Base-by-base conservation (phyloP, 2,329 filamentous ascomycete species). In the Grosmannia serpens region DNA sequence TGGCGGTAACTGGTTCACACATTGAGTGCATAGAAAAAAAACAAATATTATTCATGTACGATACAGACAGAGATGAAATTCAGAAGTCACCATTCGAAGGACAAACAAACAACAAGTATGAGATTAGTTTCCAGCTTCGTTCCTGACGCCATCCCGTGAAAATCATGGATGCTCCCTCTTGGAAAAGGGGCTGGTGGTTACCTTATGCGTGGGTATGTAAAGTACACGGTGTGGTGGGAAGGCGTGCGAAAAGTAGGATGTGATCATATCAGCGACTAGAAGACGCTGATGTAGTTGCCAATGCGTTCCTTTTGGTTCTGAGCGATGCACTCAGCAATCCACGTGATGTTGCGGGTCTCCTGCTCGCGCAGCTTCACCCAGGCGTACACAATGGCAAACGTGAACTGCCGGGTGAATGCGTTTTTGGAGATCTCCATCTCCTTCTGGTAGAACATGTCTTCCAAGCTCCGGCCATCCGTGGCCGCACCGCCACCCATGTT, bases 221-320 rank as follows among this genome's bases (percentile, higher is more conserved):
- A 52, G 47, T 51, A 38, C 24, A 35, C 52, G 53, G 59, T 44
- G 55, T 49, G 55, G 58, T 26, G 51, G 15, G 24, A 50, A 20
- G 47, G 26, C 47, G 26, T 31, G 33, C 58, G 59, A 33, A 4
- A 13, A 52, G 20, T 17, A 35, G 20, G 24, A n/a, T 35, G 27
- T 13, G 13, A 29, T 22, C 4, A 7, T 22, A 33, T 17, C 27
- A 26, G 11, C 35, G 51, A 63, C 38, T 66, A 96, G 75, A 99
- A 96, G 62, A 97, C 94, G 74, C 91, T 96, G 72, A 99, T 99
- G 75, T 95, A 99, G 76, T 97, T 99, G 67, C 89, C 88, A 71
- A 99, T 97, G 70, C 94, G 85, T 74, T 99, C 94, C 78, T 99
- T 99, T 75, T 99, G 94, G 78, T 96, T 96, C 76, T 99, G 94